Evolutionary conservation across 2,329 filamentous ascomycete species (phyloP).

Genomic region (Neobulgaria alba): DNA sequence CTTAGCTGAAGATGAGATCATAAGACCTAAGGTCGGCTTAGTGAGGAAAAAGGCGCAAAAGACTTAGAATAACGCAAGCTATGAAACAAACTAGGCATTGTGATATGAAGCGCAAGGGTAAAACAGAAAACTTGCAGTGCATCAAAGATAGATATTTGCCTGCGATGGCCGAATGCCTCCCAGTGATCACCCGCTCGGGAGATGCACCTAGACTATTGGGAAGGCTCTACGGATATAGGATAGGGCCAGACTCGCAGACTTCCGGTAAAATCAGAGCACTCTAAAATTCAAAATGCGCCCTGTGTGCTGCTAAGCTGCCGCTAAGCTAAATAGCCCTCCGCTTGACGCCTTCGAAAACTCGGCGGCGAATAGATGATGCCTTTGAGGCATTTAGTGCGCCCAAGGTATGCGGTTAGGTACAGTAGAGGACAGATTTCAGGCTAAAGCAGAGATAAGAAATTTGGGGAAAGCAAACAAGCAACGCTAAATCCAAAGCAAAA

Average conservation of each 20-base stretch:
- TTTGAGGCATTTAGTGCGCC: not conserved
- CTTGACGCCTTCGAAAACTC: not conserved
- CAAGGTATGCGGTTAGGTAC: no score
- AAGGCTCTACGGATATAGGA: no score
- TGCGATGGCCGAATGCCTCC: no score
- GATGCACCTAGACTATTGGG: not conserved
- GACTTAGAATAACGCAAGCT: no score
- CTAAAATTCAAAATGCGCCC: not conserved
- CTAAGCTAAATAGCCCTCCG: not conserved
- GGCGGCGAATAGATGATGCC: not conserved
- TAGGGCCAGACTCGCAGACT: not conserved
- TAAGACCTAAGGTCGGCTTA: no score
- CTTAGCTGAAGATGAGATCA: no score
- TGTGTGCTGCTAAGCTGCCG: not conserved
- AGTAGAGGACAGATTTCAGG: not conserved
- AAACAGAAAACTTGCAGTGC: no score
- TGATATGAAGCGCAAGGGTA: no score
- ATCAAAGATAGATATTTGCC: no score
- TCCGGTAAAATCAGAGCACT: not conserved
- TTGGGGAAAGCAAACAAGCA: not conserved
- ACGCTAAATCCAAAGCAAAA: not conserved
- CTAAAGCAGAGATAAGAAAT: not conserved
- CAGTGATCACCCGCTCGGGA: not conserved
- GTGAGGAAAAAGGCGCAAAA: no score
- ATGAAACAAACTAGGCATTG: no score